A percentile compares a stretch with the other conserved stretches of the same genome.
Conservation (phyloP, 2,329 filamentous ascomycete species). For the Penicillium sp. region DNA sequence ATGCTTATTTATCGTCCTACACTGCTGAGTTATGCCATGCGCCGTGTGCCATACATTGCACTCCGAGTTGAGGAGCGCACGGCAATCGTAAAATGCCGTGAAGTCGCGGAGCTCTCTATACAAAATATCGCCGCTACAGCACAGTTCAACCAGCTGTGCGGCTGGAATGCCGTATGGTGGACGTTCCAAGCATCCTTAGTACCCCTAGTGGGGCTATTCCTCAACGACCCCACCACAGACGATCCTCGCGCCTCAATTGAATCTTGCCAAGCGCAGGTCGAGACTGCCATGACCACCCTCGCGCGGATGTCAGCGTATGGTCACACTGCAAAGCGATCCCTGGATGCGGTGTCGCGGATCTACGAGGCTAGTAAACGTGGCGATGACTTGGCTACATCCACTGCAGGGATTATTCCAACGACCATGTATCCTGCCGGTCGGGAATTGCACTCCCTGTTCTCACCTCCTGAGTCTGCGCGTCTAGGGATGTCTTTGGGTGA, state of each 20-base stretch:
- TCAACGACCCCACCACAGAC: constrained; percentile 47
- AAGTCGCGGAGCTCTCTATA: constrained; percentile 69
- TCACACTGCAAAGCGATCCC: constrained; percentile 60
- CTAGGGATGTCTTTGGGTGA: constrained; percentile 18
- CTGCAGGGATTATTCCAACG: constrained; percentile 4
- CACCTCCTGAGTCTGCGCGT: constrained; percentile 20
- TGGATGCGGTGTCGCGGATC: constrained; percentile 64
- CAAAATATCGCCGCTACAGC: constrained; percentile 71
- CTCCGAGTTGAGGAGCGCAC: constrained; percentile 62
- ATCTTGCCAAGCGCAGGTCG: constrained; percentile 56
- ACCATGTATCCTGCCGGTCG: constrained; percentile 18
- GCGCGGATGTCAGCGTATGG: constrained; percentile 64
- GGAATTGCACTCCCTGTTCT: constrained; percentile 14
- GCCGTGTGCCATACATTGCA: constrained; percentile 52
- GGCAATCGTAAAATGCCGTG: constrained; percentile 67
- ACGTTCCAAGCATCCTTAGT: constrained; percentile 80
- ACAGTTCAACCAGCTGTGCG: constrained; percentile 71
- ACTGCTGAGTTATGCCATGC: constrained; percentile 64
- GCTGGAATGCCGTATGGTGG: constrained; percentile 82
- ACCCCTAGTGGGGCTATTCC: constrained; percentile 70
- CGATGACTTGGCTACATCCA: constrained; percentile 12
- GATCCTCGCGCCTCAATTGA: constrained; percentile 60
- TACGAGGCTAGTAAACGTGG: constrained; percentile 56
- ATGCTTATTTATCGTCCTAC: constrained; percentile 74
- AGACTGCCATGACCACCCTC: constrained; percentile 41